Base-by-base conservation (phyloP, 2,329 filamentous ascomycete species). In the Gliomastix tumulicola region DNA sequence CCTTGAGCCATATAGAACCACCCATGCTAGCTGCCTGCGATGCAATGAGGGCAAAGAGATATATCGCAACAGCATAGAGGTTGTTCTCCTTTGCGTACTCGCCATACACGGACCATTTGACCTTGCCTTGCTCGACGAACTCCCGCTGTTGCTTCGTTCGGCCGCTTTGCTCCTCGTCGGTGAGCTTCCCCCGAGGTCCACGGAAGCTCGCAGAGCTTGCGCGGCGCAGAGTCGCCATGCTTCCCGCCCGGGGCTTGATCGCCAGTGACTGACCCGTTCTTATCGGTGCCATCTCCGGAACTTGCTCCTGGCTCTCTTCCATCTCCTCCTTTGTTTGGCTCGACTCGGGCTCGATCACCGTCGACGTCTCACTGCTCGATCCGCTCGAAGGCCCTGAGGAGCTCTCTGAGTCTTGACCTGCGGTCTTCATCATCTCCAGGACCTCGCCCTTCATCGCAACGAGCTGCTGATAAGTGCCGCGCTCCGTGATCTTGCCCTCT, bases 81-180 rank as follows among this genome's bases (percentile, higher is more conserved):
- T 97, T 96, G 68, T 87, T 96, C 41, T 88, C 88, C 63, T 88
- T 95, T 39, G 92, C 94, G 53, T 98, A 98, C 62, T 96, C 89
- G 15, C 71, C 69, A 55, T 98, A 98, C 20, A 98, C 90, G 49
- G 53, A 51, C 89, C 92, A 97, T 61, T 96, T 97, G 49, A 98
- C 92, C 58, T 97, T 96, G 52, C 92, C 92, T 63, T 98, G 88
- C 59, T 98, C 88, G 3, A 79, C 75, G 47, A 84, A 83, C 59
- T 98, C 92, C 62, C 95, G 94, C 39, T 71, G 74, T 60, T 96
- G 89, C 54, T 82, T 87, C 31, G 84, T 88, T 63, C 87, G 90
- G 32, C 67, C 73, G 4, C 76, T 77, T 36, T 86, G 79, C 61
- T 90, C 87, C 50, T 97, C 88, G 48, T 97, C 90, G 1, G 71